Conservation (phyloP, 495 filamentous ascomycete species). For the Xylaria palmicola region DNA sequence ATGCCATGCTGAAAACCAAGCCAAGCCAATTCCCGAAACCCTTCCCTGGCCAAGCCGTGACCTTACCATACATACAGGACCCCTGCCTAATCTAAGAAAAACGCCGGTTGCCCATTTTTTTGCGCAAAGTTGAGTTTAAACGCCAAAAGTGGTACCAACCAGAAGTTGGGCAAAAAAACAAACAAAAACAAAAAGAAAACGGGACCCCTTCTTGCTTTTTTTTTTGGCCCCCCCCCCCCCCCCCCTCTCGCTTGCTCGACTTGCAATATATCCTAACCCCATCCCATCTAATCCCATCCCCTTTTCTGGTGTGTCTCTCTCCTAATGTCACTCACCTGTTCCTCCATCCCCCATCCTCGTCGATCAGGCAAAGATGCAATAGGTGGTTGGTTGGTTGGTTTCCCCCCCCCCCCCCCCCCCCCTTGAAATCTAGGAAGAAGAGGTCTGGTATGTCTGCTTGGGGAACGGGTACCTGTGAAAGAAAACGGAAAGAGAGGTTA, state of each 20-base stretch:
- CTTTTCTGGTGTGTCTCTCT: background rate
- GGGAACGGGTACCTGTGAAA: conserved; percentile 71
- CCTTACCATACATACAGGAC: no score
- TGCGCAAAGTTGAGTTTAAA: conserved; percentile 39
- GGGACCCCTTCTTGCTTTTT: no score
- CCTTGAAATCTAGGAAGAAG: no score
- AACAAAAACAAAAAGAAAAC: no score
- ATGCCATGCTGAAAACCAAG: conserved; percentile 18
- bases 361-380: conserved; percentile 19
- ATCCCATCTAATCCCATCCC: conserved; percentile 14
- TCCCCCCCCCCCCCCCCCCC: no score
- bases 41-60: no score
- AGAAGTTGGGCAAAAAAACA: no score
- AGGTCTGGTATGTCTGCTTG: conserved; percentile 68
- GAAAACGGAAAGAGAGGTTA: background rate
- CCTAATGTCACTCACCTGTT: conserved; percentile 1
- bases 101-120: conserved; percentile 34
- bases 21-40: background rate
- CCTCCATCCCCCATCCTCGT: conserved; percentile 6
- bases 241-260: no score
- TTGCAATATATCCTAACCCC: no score
- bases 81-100: conserved; percentile 19
- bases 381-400: conserved; percentile 14
- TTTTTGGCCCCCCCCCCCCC: no score
- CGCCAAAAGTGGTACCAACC: conserved; percentile 30